These are phyloP conservation scores for Fragilaria radians DNA, from an alignment of 108 stramenopile species.

Conservation along the genomic window DNA sequence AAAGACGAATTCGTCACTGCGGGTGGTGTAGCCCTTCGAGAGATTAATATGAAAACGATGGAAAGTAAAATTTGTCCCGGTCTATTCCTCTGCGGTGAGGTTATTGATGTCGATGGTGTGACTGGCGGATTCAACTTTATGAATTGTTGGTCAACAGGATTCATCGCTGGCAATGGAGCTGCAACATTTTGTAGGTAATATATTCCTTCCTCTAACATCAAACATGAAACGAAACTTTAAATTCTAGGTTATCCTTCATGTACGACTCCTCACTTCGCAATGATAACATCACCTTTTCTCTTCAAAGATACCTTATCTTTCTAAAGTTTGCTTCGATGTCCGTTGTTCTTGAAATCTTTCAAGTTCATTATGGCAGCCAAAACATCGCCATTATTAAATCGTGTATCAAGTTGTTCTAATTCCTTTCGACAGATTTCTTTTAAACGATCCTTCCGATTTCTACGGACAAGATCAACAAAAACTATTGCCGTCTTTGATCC, in stretches of 20 bases:
- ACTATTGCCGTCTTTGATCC: constrained; percentile 14
- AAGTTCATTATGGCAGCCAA: constrained; percentile 13
- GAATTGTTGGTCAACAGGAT: constrained; percentile 69
- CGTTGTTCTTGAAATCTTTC: constrained; percentile 1
- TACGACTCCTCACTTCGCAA: no score
- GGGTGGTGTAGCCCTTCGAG: constrained; percentile 59
- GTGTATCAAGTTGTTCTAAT: constrained; percentile 15
- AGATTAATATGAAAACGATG: constrained; percentile 63
- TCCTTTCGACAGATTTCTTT: constrained; percentile 19
- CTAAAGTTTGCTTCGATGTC: not conserved
- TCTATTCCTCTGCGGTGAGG: constrained; percentile 65
- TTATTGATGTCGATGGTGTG: constrained; percentile 74
- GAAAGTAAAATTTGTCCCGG: constrained; percentile 55
- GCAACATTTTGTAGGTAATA: no score
- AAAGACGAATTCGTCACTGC: constrained; percentile 85
- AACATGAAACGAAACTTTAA: no score
- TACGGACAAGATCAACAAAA: constrained; percentile 14
- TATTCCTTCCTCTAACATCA: not conserved
- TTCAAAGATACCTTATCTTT: constrained; percentile 4
- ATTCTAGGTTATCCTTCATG: no score
- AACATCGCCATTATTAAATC: constrained; percentile 26
- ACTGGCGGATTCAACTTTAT: constrained; percentile 79
- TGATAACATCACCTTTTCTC: not conserved
- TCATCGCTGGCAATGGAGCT: constrained; percentile 37
- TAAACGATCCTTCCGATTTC: constrained; percentile 5